Base-by-base conservation (phyloP, 176 grass and related monocot genomes). In the Oryza glaberrima region DNA sequence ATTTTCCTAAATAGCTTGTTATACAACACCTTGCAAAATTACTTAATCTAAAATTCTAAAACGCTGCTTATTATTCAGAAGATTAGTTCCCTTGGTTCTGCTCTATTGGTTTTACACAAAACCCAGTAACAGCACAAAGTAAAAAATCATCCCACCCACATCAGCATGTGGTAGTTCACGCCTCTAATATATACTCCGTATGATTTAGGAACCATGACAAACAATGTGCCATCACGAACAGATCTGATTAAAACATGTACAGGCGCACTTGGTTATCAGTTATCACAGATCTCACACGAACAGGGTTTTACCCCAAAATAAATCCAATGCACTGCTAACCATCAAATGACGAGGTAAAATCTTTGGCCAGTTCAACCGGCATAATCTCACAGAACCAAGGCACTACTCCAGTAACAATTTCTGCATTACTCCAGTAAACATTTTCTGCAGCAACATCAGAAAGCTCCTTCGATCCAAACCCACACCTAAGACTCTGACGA, bases 301-400 rank as follows among this genome's bases (percentile, higher is more conserved):
- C 51, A 36, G 10, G 7, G 2, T 6, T 6, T 51, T 38, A 10
- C 17, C 16, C 49, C 9, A 76, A 76, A 77, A n/a, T 63, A 17
- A 32, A 63, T 25, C 36, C 28, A 78, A 43, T 23, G 4, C 38
- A 45, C 13, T 65, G 43, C 36, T 6, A 7, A 14, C 16, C 76
- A 11, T 14, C 3, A 26, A 64, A 45, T 44, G 63, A 77, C 11
- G 44, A 4, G 7, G n/a, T 65, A 64, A 43, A 77, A 26, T 60
- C 4, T 36, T 11, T 41, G 22, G 22, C n/a, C n/a, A 78, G 20
- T 44, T 36, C 35, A 78, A 64, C 12, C n/a, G 22, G 41, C 15
- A 78, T 44, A 64, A 78, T 64, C n/a, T 65, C 76, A 8, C 56
- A 7, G 41, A 41, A 41, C 13, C 11, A 77, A 77, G 38, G 36